Evolutionary conservation across 495 filamentous ascomycete genomes (phyloP), one percentile per base, ranked within the genome.

Genomic region (Annulohypoxylon maeteangense): DNA sequence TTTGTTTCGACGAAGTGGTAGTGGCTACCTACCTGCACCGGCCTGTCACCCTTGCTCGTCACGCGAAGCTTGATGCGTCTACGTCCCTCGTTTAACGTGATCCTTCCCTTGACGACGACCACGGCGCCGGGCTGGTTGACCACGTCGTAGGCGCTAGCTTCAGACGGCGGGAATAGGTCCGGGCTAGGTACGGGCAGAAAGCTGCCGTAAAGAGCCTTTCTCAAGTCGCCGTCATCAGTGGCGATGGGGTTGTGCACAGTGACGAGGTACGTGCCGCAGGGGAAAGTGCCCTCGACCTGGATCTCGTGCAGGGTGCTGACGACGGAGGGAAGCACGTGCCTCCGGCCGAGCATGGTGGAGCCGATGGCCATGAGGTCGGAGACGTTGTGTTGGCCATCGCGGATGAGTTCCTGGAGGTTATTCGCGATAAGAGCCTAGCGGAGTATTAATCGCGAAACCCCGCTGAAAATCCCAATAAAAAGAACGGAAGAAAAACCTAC

Each of bases 1-100:
- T 99, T 99, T 20, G 89, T 91, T 83, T 99, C 95, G 74, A 97
- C 87, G 78, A 99, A 93, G 80, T 98, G 94, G 80, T 98, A 99
- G 78, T 99, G 95, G 62, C 93, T 97, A 18, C 95, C 95, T 65
- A 94, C 91, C 87, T 97, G 94, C 68, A 98, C 90, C 11, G 95
- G 95, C 34, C 95, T 82, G 80, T 98, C 96, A 2, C 95, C 96
- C 64, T 89, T 93, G 77, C 92, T 97, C 67, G 89, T 92, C 4
- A 99, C 90, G 74, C 83, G 88, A 10, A 99, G 81, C 69, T 78
- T 82, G 45, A 94, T 91, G 47, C 94, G 83, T 78, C 87, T 90
- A 23, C 92, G 84, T 22, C 91, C 92, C 67, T 91, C 85, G 75
- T 93, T 97, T 66, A 99, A 75, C 25, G 81, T 80, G 20, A 98